These are phyloP conservation scores for Phytophthora syringae DNA, from an alignment of 352 stramenopile species.

Conservation along the genomic window DNA sequence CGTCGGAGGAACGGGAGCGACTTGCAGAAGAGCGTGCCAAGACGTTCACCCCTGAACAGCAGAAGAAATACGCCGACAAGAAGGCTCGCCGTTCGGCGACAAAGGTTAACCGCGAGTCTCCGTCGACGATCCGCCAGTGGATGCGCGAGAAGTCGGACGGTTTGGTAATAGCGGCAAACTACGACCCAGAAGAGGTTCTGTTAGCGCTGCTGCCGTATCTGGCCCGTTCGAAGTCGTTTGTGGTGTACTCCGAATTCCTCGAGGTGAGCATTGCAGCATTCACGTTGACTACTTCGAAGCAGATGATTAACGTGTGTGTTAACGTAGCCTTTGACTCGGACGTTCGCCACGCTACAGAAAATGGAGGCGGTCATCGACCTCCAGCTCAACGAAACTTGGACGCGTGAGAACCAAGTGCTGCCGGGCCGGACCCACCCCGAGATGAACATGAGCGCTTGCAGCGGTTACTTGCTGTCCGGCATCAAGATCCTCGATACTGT, in stretches of 20 bases:
- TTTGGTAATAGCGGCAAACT: slow-evolving; percentile 92
- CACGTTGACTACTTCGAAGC: background rate
- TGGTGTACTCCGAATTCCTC: slow-evolving; percentile 96
- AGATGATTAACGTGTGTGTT: background rate
- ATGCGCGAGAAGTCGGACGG: slow-evolving; percentile 76
- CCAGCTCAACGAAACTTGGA: slow-evolving; percentile 96
- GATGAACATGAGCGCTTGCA: slow-evolving; percentile 97
- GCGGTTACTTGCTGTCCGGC: slow-evolving; percentile 94
- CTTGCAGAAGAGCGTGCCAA: slow-evolving; percentile 84
- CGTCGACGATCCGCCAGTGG: slow-evolving; percentile 73
- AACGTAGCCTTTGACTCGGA: slow-evolving; percentile 85
- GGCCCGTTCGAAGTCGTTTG: slow-evolving; percentile 92
- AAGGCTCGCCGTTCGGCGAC: slow-evolving; percentile 68
- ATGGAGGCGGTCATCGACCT: slow-evolving; percentile 93
- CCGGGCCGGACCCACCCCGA: slow-evolving; percentile 94
- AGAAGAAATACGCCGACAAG: slow-evolving; percentile 80
- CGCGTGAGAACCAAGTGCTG: slow-evolving; percentile 95
- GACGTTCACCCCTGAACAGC: slow-evolving; percentile 81
- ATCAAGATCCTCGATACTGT: slow-evolving; percentile 85
- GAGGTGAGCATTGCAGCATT: slow-evolving; percentile 42
- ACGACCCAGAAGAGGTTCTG: slow-evolving; percentile 89
- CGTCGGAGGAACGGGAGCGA: slow-evolving; percentile 61
- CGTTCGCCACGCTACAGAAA: slow-evolving; percentile 91
- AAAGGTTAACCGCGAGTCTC: slow-evolving; percentile 83
- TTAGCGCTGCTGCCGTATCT: slow-evolving; percentile 92